Evolutionary conservation across 441 rosid species (phyloP), one percentile per base, ranked within the genome.

Genomic region (Adansonia rubrostipa): DNA sequence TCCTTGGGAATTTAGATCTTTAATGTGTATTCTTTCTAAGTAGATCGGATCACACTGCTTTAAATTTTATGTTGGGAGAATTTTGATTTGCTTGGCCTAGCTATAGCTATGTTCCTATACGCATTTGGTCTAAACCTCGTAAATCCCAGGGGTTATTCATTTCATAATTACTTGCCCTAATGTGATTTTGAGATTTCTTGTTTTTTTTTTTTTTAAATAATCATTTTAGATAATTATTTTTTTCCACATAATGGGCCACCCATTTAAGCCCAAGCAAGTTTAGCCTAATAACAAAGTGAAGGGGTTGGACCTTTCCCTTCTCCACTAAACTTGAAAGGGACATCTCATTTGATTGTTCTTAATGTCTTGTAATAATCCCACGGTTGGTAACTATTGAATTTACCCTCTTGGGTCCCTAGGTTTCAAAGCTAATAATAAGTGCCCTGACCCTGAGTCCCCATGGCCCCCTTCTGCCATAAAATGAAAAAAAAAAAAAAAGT

Each of bases 291-390:
- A 19, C 2, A 17, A 53, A 54, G 24, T 53, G 3, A 19, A 3
- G 33, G 40, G 47, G 54, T 58, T 60, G 78, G 82, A 69, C 78
- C 78, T 56, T 42, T 44, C 45, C 63, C 33, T 17, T 22, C 50
- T 36, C 63, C 80, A 57, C 77, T 78, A 68, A 54, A 47, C 3
- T 14, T 48, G 82, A 82, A 75, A 78, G 71, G 15, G 84, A 82
- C 79, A 33, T 45, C 5, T 45, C 74, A 57, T 63, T 58, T 74
- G 77, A 78, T 78, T 82, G 81, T 82, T 82, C 84, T 58, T 71
- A 68, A 64, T 73, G 79, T 63, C 72, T 50, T 75, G 77, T 71
- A n/a, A 73, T 45, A 76, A 76, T 77, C 73, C 71, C 79, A 76
- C 19, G 65, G 80, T 58, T 66, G 61, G 69, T 48, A 50, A 76